Percentiles rank a stretch among this genome's conserved stretches.
Conservation (phyloP, 768 basidiomycete species). For the Tylopilus balloui region DNA sequence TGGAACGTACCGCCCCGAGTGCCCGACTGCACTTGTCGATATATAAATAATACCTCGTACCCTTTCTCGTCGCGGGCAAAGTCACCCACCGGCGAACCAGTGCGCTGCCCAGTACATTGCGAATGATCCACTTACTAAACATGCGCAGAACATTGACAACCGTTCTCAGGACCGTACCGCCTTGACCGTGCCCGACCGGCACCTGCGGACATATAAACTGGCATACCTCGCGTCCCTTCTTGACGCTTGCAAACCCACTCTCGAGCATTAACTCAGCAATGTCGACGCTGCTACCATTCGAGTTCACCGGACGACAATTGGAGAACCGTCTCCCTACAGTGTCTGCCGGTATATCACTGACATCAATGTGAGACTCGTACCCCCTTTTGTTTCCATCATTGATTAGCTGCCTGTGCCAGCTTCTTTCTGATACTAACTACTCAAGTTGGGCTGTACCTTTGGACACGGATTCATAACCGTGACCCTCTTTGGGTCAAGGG, state of each 20-base stretch:
- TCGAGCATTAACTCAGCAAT: slow-evolving; percentile 6
- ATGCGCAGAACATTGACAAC: background rate
- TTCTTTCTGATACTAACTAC: slow-evolving; percentile 19
- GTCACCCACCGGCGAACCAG: too few species aligned
- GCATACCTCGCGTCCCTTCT: background rate
- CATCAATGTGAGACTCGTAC: slow-evolving; percentile 7
- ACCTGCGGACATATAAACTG: slow-evolving; percentile 12
- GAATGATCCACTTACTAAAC: too few species aligned
- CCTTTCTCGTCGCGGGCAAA: too few species aligned
- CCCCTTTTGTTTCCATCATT: background rate
- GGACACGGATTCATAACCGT: slow-evolving; percentile 12
- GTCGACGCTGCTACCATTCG: background rate
- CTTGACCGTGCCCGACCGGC: background rate
- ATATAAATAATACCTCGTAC: slow-evolving; percentile 12
- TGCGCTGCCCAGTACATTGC: too few species aligned
- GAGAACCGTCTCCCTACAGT: slow-evolving; percentile 6
- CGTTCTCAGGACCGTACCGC: slow-evolving; percentile 1
- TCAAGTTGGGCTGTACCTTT: slow-evolving; percentile 24
- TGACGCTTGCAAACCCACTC: background rate
- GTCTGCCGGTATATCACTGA: slow-evolving; percentile 10
- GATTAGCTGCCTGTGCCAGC: background rate
- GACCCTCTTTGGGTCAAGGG: slow-evolving; percentile 23
- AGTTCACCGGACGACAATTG: slow-evolving; percentile 3
- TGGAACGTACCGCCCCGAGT: slow-evolving; percentile 4
- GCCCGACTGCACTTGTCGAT: background rate